Base-by-base conservation (phyloP, 495 filamentous ascomycete species). In the Chaetomium tenue region DNA sequence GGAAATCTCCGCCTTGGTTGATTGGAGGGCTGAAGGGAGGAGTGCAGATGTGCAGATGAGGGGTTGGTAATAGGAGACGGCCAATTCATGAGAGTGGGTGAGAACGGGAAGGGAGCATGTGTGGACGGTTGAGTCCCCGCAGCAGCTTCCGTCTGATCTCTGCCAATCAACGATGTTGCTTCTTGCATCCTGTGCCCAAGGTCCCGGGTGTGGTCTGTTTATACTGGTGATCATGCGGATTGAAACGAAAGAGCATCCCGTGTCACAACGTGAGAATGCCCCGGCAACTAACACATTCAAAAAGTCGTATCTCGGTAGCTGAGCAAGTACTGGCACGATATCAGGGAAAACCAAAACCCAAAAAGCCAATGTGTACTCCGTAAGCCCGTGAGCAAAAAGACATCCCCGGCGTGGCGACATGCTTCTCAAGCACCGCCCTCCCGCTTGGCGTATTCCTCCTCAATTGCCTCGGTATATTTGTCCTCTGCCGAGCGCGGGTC, bases 401-500 rank as follows among this genome's bases (percentile, higher is more conserved):
- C 33, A 26, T 20, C 8, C 47, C 33, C 23, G 0, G 15, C 26
- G 16, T 18, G 2, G 5, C 11, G n/a, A 5, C 11, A 59, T 15
- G 47, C 12, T 13, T 26, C 25, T 77, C 55, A 82, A 26, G 80
- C 80, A 30, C 80, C 79, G 20, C 80, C 79, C 66, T 81, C 80
- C 13, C 80, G 73, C 63, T 80, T 82, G 57, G 78, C 78, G 63
- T 82, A 81, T 63, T 82, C 79, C 8, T 82, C 78, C 66, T 80
- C 78, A 23, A 81, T 81, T 5, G 78, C 78, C 64, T 82, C 80
- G 39, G 70, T 71, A 58, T 82, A 82, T 59, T 77, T 81, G 59
- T 82, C 77, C 48, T 79, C 78, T 20, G 80, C 69, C 6, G 77
- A 78, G 55, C 81, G 81, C 11, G 83, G 83, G 63, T 88, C 87